Percentiles rank a stretch among this genome's conserved stretches.
These are phyloP conservation scores for Kodamaea arcana DNA, from an alignment of 1,139 yeast species.

Conservation along the genomic window DNA sequence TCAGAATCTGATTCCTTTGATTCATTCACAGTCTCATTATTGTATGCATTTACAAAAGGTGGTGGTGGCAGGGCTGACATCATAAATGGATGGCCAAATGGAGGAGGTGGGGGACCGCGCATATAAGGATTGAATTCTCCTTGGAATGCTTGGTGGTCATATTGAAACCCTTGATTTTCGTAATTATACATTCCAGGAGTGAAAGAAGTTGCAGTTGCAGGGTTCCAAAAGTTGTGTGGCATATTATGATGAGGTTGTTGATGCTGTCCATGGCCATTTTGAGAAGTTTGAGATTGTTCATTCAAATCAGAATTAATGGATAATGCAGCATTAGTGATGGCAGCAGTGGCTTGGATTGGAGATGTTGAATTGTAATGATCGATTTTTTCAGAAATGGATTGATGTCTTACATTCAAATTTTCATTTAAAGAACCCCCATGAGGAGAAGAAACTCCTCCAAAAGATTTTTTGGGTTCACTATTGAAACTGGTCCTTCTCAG, in stretches of 20 bases:
- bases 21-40: constrained; percentile 1
- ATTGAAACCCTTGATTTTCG: constrained; percentile 13
- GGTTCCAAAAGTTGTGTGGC: constrained; percentile 56
- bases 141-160: constrained; percentile 15
- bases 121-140: constrained; percentile 16
- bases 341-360: constrained; percentile 48
- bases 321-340: no score
- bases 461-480: constrained; percentile 17
- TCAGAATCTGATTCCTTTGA: constrained; percentile 6
- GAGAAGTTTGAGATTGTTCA: neutral
- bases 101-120: constrained; percentile 1
- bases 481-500: constrained; percentile 51
- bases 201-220: constrained; percentile 58
- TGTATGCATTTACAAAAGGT: constrained; percentile 39
- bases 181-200: constrained; percentile 40
- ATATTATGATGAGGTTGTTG: constrained; percentile 2
- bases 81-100: constrained; percentile 37
- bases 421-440: constrained; percentile 48
- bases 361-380: constrained; percentile 52
- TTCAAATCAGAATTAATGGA: constrained; percentile 26
- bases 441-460: constrained; percentile 29
- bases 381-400: constrained; percentile 61
- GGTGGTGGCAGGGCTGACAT: constrained; percentile 33
- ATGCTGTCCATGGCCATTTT: neutral
- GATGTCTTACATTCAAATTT: constrained; percentile 50